Percentiles rank a stretch among this genome's conserved stretches.
Conservation (phyloP, 352 stramenopile species). For the Phytophthora lateralis region DNA sequence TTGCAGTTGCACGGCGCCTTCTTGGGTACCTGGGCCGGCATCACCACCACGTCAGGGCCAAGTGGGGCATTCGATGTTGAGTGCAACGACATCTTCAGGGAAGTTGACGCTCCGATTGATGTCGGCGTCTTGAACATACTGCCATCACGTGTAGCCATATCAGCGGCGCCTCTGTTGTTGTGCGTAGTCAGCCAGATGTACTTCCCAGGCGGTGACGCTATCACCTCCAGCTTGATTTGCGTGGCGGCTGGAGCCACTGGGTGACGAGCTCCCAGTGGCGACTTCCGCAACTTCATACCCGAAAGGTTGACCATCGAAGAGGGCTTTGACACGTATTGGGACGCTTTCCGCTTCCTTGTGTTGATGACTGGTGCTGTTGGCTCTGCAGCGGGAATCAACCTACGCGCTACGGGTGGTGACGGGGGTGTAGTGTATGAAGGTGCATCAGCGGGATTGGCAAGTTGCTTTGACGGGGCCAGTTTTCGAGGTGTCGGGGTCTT, state of each 20-base stretch:
- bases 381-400: constrained; percentile 20
- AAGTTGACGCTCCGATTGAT: constrained; percentile 13
- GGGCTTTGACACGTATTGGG: constrained; percentile 27
- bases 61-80: constrained; percentile 28
- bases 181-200: constrained; percentile 13
- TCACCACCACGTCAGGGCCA: constrained; percentile 1
- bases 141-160: constrained; percentile 16
- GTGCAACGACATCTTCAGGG: constrained; percentile 30
- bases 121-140: constrained; percentile 38
- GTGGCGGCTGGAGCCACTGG: constrained; percentile 21
- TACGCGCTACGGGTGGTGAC: constrained; percentile 23
- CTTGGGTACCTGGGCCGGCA: constrained; percentile 35
- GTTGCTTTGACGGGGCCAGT: constrained; percentile 4
- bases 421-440: not conserved
- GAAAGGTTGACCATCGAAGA: constrained; percentile 21
- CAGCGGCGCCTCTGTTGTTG: constrained; percentile 2
- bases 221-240: constrained; percentile 29
- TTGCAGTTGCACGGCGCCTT: constrained; percentile 96
- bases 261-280: constrained; percentile 8
- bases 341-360: constrained; percentile 31
- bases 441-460: constrained; percentile 10
- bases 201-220: constrained; percentile 9
- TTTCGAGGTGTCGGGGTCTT: constrained; percentile 34
- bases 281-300: constrained; percentile 19
- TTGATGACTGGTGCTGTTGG: constrained; percentile 11